phyloP scores from a whole-genome alignment of 2,329 filamentous ascomycete species.

The Coniella vitis region DNA sequence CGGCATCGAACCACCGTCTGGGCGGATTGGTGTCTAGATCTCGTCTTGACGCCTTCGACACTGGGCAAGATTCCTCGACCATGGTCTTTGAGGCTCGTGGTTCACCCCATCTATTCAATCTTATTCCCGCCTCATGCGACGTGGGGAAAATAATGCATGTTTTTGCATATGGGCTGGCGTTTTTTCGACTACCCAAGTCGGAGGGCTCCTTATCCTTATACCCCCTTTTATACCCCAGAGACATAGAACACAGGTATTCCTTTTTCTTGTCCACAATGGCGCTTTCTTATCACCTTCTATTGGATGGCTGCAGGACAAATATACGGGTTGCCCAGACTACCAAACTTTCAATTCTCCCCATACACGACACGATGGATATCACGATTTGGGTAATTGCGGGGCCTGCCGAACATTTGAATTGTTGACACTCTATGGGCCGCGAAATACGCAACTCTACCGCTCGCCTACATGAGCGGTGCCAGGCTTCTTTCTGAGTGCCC shows the following conservation, averaged over 20 bases:
- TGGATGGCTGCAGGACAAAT: neutral
- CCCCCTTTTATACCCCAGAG: conserved; percentile 14
- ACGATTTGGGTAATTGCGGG: neutral
- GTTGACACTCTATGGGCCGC: too few relatives aligned
- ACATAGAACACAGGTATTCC: conserved; percentile 11
- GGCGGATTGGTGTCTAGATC: conserved; percentile 14
- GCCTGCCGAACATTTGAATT: neutral
- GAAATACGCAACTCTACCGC: neutral
- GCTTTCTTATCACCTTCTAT: neutral
- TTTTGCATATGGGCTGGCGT: conserved; percentile 15
- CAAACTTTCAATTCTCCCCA: neutral
- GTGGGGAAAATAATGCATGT: conserved; percentile 9
- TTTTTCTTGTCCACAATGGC: neutral
- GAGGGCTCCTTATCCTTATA: conserved; percentile 8
- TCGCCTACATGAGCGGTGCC: neutral
- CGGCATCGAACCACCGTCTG: conserved; percentile 33
- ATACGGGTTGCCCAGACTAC: neutral
- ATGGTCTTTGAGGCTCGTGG: conserved; percentile 8
- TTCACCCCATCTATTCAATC: neutral
- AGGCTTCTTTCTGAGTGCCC: neutral
- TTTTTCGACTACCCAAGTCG: conserved; percentile 13
- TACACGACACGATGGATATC: neutral
- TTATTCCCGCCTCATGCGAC: neutral
- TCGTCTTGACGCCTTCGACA: neutral
- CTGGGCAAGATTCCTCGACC: neutral